Base-by-base conservation (phyloP, 2,329 filamentous ascomycete genomes). In the Colletotrichum tamarilloi region DNA sequence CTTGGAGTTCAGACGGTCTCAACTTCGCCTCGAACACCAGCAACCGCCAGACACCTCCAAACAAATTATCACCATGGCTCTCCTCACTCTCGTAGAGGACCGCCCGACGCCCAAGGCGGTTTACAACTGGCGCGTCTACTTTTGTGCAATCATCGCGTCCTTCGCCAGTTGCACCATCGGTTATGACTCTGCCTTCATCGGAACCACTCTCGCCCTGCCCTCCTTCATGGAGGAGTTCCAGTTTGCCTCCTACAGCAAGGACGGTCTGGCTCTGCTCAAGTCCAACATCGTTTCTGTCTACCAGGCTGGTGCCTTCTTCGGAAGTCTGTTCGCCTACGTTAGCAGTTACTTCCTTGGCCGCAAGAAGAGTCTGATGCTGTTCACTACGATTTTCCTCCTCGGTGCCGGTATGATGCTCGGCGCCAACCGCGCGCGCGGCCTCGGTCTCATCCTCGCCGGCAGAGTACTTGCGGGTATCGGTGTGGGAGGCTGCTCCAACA, bases 271-370 rank as follows among this genome's bases (percentile, higher is more conserved):
- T 35, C 82, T 93, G 4, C 84, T 93, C 60, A 92, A 91, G 78
- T 86, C 92, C 77, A 96, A 95, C 81, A 95, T 95, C 74, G 93
- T 95, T 64, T 95, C 92, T 30, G 89, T 93, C 67, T 95, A 94
- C 84, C 94, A 96, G 82, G 94, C 94, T 11, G 94, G 94, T 72
- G 93, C 93, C 73, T 95, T 97, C 84, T 95, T 96, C 77, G 94
- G 94, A 63, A 90, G 92, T n/a, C 83, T 95, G 53, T 87, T 89
- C 73, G 92, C 91, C 69, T 95, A 93, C 76, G 87, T 85, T 9
- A 87, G 90, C 42, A 91, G 89, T 35, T 91, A 92, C 84, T 93
- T 88, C 79, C 84, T 92, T 74, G 93, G 93, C 32, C 89, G 93
- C 26, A 90, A 89, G 77, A 88, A 86, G 79, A 92, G 90, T 26